A percentile compares a stretch with the other conserved stretches of the same genome.
These are phyloP conservation scores for Arthrobotrys entomopaga DNA, from an alignment of 2,329 filamentous ascomycete genomes.

Conservation along the genomic window DNA sequence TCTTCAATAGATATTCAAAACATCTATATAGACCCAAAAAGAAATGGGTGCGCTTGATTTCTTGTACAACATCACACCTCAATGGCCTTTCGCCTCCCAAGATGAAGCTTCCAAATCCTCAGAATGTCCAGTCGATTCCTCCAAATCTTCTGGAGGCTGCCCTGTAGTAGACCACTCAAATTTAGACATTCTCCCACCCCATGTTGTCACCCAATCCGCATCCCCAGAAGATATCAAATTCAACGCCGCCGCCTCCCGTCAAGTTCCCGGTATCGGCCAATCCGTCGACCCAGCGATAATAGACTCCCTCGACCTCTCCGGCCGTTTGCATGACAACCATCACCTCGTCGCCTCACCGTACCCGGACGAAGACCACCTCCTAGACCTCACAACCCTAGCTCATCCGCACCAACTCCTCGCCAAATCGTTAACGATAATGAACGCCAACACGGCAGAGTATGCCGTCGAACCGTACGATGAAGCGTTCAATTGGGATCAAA, in stretches of 20 bases:
- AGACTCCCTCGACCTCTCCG: slow-evolving; percentile 31
- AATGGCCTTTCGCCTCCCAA: slow-evolving; percentile 33
- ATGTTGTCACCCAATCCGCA: slow-evolving; percentile 25
- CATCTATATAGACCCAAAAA: background rate
- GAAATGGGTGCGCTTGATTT: slow-evolving; percentile 48
- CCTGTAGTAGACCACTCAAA: slow-evolving; percentile 11
- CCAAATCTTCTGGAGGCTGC: slow-evolving; percentile 12
- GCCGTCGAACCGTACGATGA: slow-evolving; percentile 77
- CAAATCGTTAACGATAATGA: slow-evolving; percentile 74
- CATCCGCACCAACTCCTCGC: slow-evolving; percentile 75
- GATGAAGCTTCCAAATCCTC: slow-evolving; percentile 12
- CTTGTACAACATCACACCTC: slow-evolving; percentile 28
- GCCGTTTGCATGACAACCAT: slow-evolving; percentile 18
- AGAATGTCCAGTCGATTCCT: slow-evolving; percentile 17
- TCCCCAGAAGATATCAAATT: slow-evolving; percentile 26
- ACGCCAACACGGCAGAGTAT: slow-evolving; percentile 74
- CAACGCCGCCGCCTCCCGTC: slow-evolving; percentile 30
- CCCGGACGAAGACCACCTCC: slow-evolving; percentile 73
- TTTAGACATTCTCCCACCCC: slow-evolving; percentile 18
- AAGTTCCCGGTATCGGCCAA: slow-evolving; percentile 34
- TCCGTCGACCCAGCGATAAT: slow-evolving; percentile 42
- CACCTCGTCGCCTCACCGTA: slow-evolving; percentile 74
- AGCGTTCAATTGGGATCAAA: slow-evolving; percentile 79
- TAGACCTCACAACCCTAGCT: slow-evolving; percentile 76
- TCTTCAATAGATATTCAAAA: too few species aligned